These are phyloP conservation scores for Paecilomyces niveus DNA, from an alignment of 2,329 filamentous ascomycete species.

Conservation along the genomic window DNA sequence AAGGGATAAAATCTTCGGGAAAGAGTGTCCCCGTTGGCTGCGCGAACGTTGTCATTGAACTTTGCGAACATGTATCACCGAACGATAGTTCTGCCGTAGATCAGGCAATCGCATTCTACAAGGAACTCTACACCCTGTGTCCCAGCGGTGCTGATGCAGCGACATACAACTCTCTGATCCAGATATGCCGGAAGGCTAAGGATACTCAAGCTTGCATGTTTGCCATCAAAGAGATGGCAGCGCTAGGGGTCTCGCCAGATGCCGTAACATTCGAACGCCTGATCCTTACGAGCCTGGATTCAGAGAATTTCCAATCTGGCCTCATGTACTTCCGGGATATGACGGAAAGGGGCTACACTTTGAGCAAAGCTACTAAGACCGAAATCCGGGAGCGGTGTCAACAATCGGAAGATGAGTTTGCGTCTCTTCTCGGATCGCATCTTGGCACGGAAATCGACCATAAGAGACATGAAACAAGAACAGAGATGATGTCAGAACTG, in stretches of 20 bases:
- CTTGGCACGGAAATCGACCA: constrained; percentile 7
- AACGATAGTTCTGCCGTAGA: constrained; percentile 30
- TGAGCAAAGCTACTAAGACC: constrained; percentile 16
- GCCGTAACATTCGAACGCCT: constrained; percentile 56
- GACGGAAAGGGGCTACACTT: constrained; percentile 18
- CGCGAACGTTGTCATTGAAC: constrained; percentile 44
- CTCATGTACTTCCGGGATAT: constrained; percentile 33
- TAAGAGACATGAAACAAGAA: constrained; percentile 5
- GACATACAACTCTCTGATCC: constrained; percentile 56
- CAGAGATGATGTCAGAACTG: background rate
- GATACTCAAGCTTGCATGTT: constrained; percentile 54
- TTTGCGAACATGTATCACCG: constrained; percentile 37
- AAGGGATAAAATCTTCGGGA: constrained; percentile 45
- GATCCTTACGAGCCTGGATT: constrained; percentile 49
- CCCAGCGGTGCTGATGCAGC: constrained; percentile 32
- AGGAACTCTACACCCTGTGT: constrained; percentile 49
- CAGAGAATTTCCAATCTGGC: constrained; percentile 27
- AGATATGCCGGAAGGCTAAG: constrained; percentile 37
- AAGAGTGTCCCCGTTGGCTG: constrained; percentile 44
- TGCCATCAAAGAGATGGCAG: constrained; percentile 55
- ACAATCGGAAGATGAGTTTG: constrained; percentile 22
- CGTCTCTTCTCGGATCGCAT: constrained; percentile 23
- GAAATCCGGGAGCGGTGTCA: constrained; percentile 23
- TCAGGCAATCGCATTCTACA: constrained; percentile 54
- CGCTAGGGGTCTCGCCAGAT: constrained; percentile 48